These are phyloP conservation scores for Metarhizium guizhouense DNA, from an alignment of 2,329 filamentous ascomycete genomes.

Conservation along the genomic window DNA sequence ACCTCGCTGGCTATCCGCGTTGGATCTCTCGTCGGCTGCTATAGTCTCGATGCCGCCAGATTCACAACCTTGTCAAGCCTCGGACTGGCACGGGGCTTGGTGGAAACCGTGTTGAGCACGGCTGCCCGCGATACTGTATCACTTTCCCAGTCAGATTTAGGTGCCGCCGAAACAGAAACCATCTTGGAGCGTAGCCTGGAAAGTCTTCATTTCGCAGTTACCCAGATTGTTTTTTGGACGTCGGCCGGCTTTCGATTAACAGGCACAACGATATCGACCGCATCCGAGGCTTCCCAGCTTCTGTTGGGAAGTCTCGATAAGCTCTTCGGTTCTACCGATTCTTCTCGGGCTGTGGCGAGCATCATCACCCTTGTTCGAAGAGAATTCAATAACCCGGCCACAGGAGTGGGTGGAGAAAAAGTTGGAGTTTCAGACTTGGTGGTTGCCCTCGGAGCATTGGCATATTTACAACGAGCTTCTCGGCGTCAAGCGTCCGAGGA, in stretches of 20 bases:
- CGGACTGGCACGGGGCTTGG: constrained; percentile 44
- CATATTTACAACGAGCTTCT: constrained; percentile 52
- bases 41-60: constrained; percentile 43
- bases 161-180: constrained; percentile 43
- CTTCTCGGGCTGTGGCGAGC: constrained; percentile 56
- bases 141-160: constrained; percentile 36
- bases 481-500: constrained; percentile 42
- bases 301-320: constrained; percentile 52
- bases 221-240: constrained; percentile 51
- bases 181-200: constrained; percentile 49
- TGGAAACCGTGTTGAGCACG: constrained; percentile 44
- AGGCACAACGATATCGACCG: constrained; percentile 42
- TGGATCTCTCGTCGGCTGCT: constrained; percentile 41
- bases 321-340: constrained; percentile 60
- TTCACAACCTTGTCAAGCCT: constrained; percentile 49
- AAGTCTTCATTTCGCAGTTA: constrained; percentile 47
- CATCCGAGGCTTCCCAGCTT: constrained; percentile 48
- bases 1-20: constrained; percentile 48
- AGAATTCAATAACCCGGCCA: constrained; percentile 56
- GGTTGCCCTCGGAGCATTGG: constrained; percentile 50
- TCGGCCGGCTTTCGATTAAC: constrained; percentile 52
- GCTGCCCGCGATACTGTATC: constrained; percentile 42
- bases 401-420: constrained; percentile 47
- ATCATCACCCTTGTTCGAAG: constrained; percentile 55
- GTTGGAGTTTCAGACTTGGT: constrained; percentile 54